These are phyloP conservation scores for Hypoxylon sp. DNA, from an alignment of 2,329 filamentous ascomycete genomes.

Conservation along the genomic window DNA sequence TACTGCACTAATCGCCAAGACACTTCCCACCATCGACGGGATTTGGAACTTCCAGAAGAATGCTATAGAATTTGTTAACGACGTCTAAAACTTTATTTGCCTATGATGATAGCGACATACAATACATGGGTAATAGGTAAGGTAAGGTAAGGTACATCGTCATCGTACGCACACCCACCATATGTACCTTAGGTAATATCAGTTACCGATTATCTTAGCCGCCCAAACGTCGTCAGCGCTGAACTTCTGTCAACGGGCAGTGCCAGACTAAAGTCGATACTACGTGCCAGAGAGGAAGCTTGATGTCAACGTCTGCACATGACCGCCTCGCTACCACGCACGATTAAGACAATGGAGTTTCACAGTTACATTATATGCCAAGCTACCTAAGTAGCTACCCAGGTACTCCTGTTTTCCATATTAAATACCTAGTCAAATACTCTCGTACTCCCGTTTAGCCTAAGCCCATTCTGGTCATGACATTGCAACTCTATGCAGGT, in stretches of 20 bases:
- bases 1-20: neutral
- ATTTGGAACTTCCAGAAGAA: neutral
- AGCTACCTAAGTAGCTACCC: too few relatives aligned
- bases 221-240: neutral
- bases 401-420: too few relatives aligned
- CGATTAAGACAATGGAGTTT: neutral
- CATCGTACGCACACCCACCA: neutral
- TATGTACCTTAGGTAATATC: neutral
- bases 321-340: neutral
- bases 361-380: neutral
- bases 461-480: neutral
- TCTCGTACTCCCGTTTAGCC: neutral
- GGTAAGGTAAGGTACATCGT: neutral
- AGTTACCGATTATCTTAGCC: neutral
- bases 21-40: neutral
- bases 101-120: neutral
- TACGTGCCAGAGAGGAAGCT: neutral
- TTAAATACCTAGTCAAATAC: neutral
- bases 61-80: neutral
- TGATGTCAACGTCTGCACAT: constrained; percentile 1
- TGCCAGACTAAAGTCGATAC: neutral
- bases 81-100: neutral
- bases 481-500: neutral
- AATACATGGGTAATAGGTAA: too few relatives aligned
- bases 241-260: neutral